Evolutionary conservation across 2,329 filamentous ascomycete species (phyloP), one percentile per base, ranked within the genome.

Genomic region (Aspergillus oerlinghausenensis): DNA sequence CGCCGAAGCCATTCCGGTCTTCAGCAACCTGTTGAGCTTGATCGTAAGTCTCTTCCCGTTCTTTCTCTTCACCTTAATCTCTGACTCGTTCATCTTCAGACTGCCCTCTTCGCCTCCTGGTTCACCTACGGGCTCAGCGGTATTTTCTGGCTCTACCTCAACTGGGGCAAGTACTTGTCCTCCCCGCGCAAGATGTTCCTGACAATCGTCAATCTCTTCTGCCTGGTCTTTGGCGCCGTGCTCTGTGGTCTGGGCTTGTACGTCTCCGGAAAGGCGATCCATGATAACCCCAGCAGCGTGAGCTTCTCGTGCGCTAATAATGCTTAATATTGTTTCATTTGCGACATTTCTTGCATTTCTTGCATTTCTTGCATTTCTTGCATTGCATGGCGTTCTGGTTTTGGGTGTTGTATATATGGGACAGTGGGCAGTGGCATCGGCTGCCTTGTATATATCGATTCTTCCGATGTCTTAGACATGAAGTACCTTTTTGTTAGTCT

Each of bases 1-100:
- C 57, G 86, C 88, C 4, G 82, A 87, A 67, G 83, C 84, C 0
- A 86, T 90, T 7, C 88, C 88, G 0, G 82, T 85, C 50, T 91
- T 90, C 74, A 84, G 83, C 66, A 79, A 84, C 49, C 74, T 90
- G 8, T 75, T 90, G n/a, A 83, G 82, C 4, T 72, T 90, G 38
- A 83, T 89, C 60, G 64, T 73, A 69, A 17, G 63, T 59, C 21
- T 11, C 21, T 7, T 3, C n/a, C 14, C 11, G 4, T 17, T 4
- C 14, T 10, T 10, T 11, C 50, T 6, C 5, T 19, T 6, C 28
- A 38, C 5, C 42, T 25, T 25, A 8, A 23, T 49, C 3, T 50
- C 10, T 47, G 50, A 54, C 42, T 51, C 49, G 57, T 45, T 11
- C 42, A 11, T 45, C 38, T 26, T n/a, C 21, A 70, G 63, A 79